Evolutionary conservation across 2,329 filamentous ascomycete species (phyloP), one percentile per base, ranked within the genome.

Genomic region (Apiospora rasikravindrae): DNA sequence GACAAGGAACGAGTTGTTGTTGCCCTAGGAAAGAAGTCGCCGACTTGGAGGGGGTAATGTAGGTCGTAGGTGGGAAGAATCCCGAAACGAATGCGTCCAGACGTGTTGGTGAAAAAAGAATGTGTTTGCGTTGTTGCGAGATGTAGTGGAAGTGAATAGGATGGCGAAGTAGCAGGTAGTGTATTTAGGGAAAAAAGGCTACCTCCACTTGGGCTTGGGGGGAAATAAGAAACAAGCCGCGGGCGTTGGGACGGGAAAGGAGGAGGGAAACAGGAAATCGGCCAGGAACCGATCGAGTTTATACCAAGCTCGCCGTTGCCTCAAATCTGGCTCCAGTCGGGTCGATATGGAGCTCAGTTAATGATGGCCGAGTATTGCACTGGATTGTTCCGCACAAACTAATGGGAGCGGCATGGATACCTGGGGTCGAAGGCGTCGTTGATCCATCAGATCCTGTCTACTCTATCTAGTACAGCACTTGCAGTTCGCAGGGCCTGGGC

Each of bases 101-200:
- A 68, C 40, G 66, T 33, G 66, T 47, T 47, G 42, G 66, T 68
- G 42, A n/a, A 68, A 67, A 68, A 68, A 68, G 66, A 45, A 68
- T 44, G 66, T 68, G 66, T 45, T 45, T 44, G 66, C 22, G 19
- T 29, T 26, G 66, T 33, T 40, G 57, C 16, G 19, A 64, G 57
- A 22, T 64, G 57, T 24, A 40, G 57, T 40, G 57, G 19, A 64
- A 64, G 57, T 64, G 57, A 64, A 40, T 37, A 64, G 57, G 33
- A 64, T 40, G 57, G 57, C 57, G 57, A 64, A 64, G 57, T 13
- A 64, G 57, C 22, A 61, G 53, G 51, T 19, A 57, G 29, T 64
- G 57, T n/a, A 40, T 14, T 57, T 57, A 4, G 26, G 2, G 24
- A 13, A 61, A 1, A 64, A 64, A 64, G 57, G 11, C 57, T 64